phyloP scores from a whole-genome alignment of 169 alveolate species.

The Plasmodium malariae region DNA sequence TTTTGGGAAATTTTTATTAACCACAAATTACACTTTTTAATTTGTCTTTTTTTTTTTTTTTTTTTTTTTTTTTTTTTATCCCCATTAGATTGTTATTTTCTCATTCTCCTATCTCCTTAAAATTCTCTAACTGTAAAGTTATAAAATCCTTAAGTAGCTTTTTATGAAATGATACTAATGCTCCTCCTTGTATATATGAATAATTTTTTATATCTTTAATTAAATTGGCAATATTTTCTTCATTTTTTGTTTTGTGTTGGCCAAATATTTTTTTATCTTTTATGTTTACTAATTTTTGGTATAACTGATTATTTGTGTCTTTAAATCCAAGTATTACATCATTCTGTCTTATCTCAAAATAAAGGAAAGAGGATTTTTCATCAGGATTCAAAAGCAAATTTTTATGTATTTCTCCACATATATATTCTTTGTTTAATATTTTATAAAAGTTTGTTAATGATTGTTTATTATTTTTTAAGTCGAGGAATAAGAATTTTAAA shows the following conservation, averaged over 20 bases:
- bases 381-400: conserved; percentile 57
- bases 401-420: conserved; percentile 54
- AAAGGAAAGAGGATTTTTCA: conserved; percentile 40
- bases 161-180: conserved; percentile 38
- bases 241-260: neutral
- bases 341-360: conserved; percentile 24
- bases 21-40: too few relatives aligned
- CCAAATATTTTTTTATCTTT: conserved; percentile 57
- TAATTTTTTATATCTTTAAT: conserved; percentile 66
- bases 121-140: conserved; percentile 3
- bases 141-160: conserved; percentile 23
- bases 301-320: conserved; percentile 57
- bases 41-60: neutral
- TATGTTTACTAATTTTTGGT: conserved; percentile 36
- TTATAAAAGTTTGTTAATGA: conserved; percentile 37
- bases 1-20: too few relatives aligned
- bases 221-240: conserved; percentile 26
- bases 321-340: conserved; percentile 62
- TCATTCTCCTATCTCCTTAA: conserved; percentile 11
- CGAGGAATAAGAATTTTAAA: neutral
- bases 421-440: conserved; percentile 40
- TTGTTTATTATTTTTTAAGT: conserved; percentile 34
- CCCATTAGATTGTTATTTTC: neutral
- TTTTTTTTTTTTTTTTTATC: neutral
- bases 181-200: conserved; percentile 74